Evolutionary conservation across 1,284 basidiomycete genomes (phyloP).

Genomic region (Anthracocystis walkeri): DNA sequence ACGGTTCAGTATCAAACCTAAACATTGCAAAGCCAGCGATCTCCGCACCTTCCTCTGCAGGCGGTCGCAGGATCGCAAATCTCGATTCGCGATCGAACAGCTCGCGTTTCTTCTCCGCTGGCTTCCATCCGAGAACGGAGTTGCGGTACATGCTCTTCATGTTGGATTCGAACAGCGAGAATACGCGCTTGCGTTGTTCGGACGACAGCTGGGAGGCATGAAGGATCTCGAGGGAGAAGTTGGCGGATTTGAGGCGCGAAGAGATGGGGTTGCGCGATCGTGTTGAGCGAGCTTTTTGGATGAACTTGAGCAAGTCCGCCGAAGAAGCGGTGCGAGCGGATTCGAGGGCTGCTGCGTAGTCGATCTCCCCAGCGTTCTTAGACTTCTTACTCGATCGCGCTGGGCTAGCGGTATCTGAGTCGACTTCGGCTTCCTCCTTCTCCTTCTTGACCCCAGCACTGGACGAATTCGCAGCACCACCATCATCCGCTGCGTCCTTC

Average conservation of each 20-base stretch:
- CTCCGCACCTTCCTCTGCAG: conserved; percentile 27
- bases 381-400: conserved; percentile 2
- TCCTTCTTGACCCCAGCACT: conserved; percentile 17
- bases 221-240: conserved; percentile 31
- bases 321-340: conserved; percentile 11
- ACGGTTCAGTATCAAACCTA: conserved; percentile 47
- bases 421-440: conserved; percentile 6
- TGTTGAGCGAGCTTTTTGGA: conserved; percentile 22
- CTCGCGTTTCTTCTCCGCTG: conserved; percentile 24
- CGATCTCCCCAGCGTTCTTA: conserved; percentile 11
- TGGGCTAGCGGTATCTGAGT: no score
- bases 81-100: conserved; percentile 39
- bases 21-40: conserved; percentile 46
- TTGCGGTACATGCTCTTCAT: conserved; percentile 53
- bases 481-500: conserved; percentile 36
- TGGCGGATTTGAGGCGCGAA: conserved; percentile 5
- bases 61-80: conserved; percentile 34
- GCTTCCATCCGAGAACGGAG: conserved; percentile 40
- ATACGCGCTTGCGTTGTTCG: conserved; percentile 49
- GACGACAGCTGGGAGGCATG: conserved; percentile 14
- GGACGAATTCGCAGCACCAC: neutral
- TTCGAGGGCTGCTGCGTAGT: conserved; percentile 21
- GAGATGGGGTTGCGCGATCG: conserved; percentile 28
- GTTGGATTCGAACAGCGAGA: conserved; percentile 41
- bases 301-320: conserved; percentile 10